Evolutionary conservation across 495 filamentous ascomycete species (phyloP), one percentile per base, ranked within the genome.

Genomic region (Hypoxylon fragiforme): DNA sequence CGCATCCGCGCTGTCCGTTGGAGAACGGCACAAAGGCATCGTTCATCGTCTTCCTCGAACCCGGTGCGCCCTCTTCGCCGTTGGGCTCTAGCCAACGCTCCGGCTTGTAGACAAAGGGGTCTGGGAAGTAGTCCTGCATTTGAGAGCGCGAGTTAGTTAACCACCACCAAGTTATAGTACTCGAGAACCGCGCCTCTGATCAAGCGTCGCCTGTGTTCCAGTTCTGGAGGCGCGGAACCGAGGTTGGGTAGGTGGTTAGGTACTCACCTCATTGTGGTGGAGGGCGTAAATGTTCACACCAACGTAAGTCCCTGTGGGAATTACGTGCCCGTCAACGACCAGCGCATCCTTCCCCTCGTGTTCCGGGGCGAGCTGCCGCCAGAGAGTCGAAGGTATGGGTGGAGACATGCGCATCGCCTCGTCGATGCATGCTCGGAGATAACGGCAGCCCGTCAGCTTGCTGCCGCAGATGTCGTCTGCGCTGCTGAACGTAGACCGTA

Each of bases 331-430:
- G 13, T 37, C 34, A 14, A 37, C 13, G 2, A 37, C 34, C 7
- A 37, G 14, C n/a, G 34, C 13, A n/a, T 15, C 14, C 2, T 18
- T 5, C 4, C 9, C 4, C 13, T 37, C 13, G 14, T 37, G 13
- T 3, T 4, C 13, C 4, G n/a, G 6, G 8, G 14, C 4, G 3
- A 16, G 11, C 36, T 71, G 56, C 2, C 82, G 74, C 12, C 78
- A 77, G 0, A 85, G 63, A 0, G 69, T 60, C 11, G 71, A 73
- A 2, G 65, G 51, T 0, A 84, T 76, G 1, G 82, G 68, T 7
- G 84, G 82, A 0, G 74, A 71, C 39, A 87, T 65, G 11, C 85
- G 74, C 54, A 87, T 67, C 0, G 77, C 57, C 50, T 87, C 85
- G 49, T 86, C 81, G 47, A 86, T 77, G 58, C 79, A 74, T 3